Evolutionary conservation across 139 green algal genomes (phyloP), one percentile per base, ranked within the genome.

Genomic region (Micromonas commoda): DNA sequence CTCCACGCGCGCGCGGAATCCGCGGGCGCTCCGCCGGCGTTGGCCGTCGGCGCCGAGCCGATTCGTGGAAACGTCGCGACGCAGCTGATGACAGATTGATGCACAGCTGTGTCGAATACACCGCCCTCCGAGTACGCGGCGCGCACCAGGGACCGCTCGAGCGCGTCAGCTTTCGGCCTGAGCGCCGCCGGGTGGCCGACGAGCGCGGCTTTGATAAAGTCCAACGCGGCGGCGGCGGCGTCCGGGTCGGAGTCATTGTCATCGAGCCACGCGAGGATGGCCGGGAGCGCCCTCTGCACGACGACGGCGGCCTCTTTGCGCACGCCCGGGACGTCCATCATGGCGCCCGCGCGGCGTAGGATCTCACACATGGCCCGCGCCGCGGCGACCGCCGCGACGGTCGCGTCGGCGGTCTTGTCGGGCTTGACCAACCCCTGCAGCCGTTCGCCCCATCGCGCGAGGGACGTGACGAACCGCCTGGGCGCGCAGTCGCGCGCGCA

Each of bases 321-420:
- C 9, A 68, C 61, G 61, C 61, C 61, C n/a, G 61, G 61, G 16
- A 68, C 61, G 26, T 68, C 61, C 26, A 68, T 32, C 26, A 68
- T 29, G 5, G n/a, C 61, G n/a, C n/a, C 61, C 61, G 61, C 61
- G n/a, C 61, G 61, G 16, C 16, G 20, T 20, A 68, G 9, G n/a
- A 32, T 68, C 61, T 13, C 28, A 13, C 9, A 4, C 9, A 68
- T 6, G 16, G 61, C 61, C 16, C 28, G 16, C 9, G 5, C 16
- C 9, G n/a, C 26, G n/a, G 61, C 61, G n/a, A 32, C 13, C 61
- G 61, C 61, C 9, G 61, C 61, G 9, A 16, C 45, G 45, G 45
- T 57, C 45, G 45, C 45, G 9, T 9, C 45, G 45, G 45, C 9
- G 9, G 45, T 16, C 45, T 57, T 57, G 9, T 9, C 9, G 45